Evolutionary conservation across 257 asterid genomes (phyloP).

Genomic region (Solanum bulbocastanum): DNA sequence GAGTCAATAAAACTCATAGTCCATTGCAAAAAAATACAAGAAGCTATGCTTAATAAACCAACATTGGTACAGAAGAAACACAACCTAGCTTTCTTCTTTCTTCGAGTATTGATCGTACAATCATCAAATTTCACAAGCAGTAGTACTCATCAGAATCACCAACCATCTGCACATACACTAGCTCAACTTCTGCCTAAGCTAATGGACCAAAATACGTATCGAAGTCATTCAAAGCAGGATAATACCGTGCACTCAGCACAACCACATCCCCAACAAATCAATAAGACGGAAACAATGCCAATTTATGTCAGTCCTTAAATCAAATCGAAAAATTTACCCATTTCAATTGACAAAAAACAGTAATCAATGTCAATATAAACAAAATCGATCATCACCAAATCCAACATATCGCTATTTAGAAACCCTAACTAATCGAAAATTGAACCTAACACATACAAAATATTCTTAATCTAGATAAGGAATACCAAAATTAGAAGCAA

Average conservation of each 20-base stretch:
- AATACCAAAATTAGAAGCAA: background rate
- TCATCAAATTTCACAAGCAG: constrained; percentile 27
- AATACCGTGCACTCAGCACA: background rate
- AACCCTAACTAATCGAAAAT: background rate
- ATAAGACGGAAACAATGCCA: background rate
- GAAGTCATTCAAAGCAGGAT: background rate
- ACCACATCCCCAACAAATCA: background rate
- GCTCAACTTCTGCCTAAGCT: constrained; percentile 4
- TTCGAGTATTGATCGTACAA: constrained; percentile 15
- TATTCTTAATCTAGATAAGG: background rate
- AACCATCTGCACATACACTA: background rate
- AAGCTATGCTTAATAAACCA: background rate
- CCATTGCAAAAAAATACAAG: background rate
- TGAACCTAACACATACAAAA: background rate
- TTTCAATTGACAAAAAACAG: background rate
- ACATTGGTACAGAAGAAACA: constrained; percentile 14
- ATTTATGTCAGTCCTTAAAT: background rate
- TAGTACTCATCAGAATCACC: constrained; percentile 37
- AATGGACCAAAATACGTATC: background rate
- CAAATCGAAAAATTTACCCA: background rate
- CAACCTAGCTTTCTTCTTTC: constrained; percentile 33
- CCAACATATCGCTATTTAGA: background rate
- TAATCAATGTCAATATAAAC: background rate
- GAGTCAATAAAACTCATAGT: background rate
- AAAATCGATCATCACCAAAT: background rate